phyloP scores from a whole-genome alignment of 1,284 basidiomycete species.

The Rhodotorula sp. region DNA sequence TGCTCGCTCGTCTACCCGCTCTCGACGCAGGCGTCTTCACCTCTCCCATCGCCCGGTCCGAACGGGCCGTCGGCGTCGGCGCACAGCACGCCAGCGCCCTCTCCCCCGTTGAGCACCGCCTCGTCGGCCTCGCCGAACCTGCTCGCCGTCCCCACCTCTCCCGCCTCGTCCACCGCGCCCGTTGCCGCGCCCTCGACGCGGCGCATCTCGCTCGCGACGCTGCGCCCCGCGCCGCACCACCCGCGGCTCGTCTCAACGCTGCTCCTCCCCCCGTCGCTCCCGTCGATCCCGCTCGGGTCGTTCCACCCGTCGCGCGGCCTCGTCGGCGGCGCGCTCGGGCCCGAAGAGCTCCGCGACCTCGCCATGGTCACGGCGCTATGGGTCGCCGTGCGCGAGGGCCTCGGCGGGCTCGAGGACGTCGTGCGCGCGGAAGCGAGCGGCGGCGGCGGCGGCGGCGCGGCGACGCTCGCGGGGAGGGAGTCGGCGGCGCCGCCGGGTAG shows the following conservation, averaged over 20 bases:
- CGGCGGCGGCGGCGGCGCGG: neutral
- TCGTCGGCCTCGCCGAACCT: neutral
- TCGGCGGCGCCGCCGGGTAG: neutral
- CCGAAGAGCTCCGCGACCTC: slow-evolving; percentile 93
- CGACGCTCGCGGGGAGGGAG: neutral
- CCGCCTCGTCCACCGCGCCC: neutral
- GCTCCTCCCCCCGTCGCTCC: slow-evolving; percentile 81
- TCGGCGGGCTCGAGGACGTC: slow-evolving; percentile 82
- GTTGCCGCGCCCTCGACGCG: slow-evolving; percentile 36
- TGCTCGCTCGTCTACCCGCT: slow-evolving; percentile 59
- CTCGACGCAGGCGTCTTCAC: neutral
- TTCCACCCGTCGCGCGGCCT: slow-evolving; percentile 20
- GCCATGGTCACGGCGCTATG: slow-evolving; percentile 85
- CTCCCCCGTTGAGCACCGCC: neutral
- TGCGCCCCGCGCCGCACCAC: slow-evolving; percentile 91
- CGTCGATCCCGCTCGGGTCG: slow-evolving; percentile 60
- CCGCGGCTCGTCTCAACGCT: slow-evolving; percentile 90
- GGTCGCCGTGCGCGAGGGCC: slow-evolving; percentile 86
- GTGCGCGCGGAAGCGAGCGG: slow-evolving; percentile 42
- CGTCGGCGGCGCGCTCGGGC: slow-evolving; percentile 61
- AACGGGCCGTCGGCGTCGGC: neutral
- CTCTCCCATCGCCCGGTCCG: neutral
- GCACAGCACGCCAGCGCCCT: neutral
- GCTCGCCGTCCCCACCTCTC: neutral
- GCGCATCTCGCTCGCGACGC: slow-evolving; percentile 64